Evolutionary conservation across 768 basidiomycete species (phyloP).

Genomic region (Tricholoma flavovirens): DNA sequence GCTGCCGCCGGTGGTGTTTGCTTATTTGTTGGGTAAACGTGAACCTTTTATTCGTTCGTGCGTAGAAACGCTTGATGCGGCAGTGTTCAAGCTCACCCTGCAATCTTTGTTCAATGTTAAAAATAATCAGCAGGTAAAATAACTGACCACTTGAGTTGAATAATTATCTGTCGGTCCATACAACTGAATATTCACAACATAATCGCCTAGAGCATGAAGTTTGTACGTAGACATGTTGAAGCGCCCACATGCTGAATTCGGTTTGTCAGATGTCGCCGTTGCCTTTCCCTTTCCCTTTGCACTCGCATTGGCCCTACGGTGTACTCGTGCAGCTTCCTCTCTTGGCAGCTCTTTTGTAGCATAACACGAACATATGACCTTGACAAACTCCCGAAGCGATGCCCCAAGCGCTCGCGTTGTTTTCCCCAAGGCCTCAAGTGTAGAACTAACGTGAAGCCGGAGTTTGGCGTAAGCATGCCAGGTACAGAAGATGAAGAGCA

Average conservation of each 20-base stretch:
- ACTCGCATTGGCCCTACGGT: neutral
- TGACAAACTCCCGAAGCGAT: slow-evolving; percentile 1
- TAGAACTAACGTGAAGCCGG: slow-evolving; percentile 6
- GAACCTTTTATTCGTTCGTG: slow-evolving; percentile 1
- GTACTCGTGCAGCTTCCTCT: neutral
- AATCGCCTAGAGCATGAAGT: slow-evolving; percentile 10
- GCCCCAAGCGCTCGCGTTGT: neutral
- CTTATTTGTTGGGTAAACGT: neutral
- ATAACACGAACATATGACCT: slow-evolving; percentile 1
- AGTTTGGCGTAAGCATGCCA: slow-evolving; percentile 12
- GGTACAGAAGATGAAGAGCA: slow-evolving; percentile 4
- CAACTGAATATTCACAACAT: slow-evolving; percentile 4
- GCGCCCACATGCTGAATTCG: neutral
- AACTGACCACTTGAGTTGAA: too few species aligned
- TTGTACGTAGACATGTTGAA: slow-evolving; percentile 8
- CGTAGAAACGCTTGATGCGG: slow-evolving; percentile 5
- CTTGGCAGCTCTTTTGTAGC: too few species aligned
- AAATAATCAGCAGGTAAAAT: too few species aligned
- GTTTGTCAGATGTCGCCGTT: neutral
- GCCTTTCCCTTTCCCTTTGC: neutral
- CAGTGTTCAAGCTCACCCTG: too few species aligned
- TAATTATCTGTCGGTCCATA: slow-evolving; percentile 13
- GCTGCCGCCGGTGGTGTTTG: neutral
- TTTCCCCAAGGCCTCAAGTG: slow-evolving; percentile 3
- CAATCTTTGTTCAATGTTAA: neutral